Percentiles rank a stretch among this genome's conserved stretches.
These are phyloP conservation scores for Aulographum hederae DNA, from an alignment of 2,329 filamentous ascomycete genomes.

Conservation along the genomic window DNA sequence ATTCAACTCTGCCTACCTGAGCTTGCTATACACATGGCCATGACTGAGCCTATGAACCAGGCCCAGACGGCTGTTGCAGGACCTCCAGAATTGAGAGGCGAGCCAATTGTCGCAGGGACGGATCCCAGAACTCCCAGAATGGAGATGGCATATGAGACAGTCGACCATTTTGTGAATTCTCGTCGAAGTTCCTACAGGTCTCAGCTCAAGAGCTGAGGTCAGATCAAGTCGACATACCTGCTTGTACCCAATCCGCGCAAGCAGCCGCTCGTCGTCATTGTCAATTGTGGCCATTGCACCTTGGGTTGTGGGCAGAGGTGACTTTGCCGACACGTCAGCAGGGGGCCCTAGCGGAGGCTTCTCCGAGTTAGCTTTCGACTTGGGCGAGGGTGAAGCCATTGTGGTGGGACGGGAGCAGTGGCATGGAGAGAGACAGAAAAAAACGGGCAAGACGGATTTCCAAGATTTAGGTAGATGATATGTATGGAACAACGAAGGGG, in stretches of 20 bases:
- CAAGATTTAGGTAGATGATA: too few relatives aligned
- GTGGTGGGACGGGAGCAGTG: too few relatives aligned
- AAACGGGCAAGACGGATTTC: too few relatives aligned
- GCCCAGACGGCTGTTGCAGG: slow-evolving; percentile 48
- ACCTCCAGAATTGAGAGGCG: slow-evolving; percentile 38
- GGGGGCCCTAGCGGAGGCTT: too few relatives aligned
- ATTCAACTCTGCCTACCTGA: slow-evolving; percentile 23
- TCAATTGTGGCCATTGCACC: slow-evolving; percentile 31
- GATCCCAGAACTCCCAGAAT: slow-evolving; percentile 47
- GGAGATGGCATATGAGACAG: slow-evolving; percentile 46
- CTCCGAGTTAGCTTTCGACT: too few relatives aligned
- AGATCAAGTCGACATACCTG: slow-evolving; percentile 19
- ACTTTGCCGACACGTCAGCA: too few relatives aligned
- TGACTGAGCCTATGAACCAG: slow-evolving; percentile 44
- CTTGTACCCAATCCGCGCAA: slow-evolving; percentile 44
- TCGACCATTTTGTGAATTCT: slow-evolving; percentile 50
- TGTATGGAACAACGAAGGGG: too few relatives aligned
- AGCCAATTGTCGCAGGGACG: slow-evolving; percentile 43
- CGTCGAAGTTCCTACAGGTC: slow-evolving; percentile 34
- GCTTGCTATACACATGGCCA: slow-evolving; percentile 45
- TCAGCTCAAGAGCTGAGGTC: not conserved
- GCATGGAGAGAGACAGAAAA: too few relatives aligned
- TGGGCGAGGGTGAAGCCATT: too few relatives aligned
- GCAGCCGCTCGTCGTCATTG: slow-evolving; percentile 40
- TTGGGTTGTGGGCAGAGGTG: slow-evolving; percentile 1